phyloP scores from a whole-genome alignment of 495 filamentous ascomycete genomes.

The Penicillium taxi region DNA sequence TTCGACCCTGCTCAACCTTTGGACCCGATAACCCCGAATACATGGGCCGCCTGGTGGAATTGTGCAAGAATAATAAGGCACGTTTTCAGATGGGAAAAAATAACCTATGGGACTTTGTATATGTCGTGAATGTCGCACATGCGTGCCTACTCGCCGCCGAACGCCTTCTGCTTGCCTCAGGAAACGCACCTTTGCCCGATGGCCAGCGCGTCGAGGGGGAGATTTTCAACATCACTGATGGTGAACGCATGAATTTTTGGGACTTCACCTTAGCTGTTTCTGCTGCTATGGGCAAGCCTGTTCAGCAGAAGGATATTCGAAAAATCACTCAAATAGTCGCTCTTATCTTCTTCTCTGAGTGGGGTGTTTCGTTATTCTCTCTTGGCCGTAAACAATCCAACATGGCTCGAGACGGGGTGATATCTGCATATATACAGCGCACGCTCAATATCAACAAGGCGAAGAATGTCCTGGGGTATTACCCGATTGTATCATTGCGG shows the following conservation, averaged over 20 bases:
- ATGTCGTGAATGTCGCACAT: neutral
- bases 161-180: neutral
- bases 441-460: neutral
- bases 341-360: neutral
- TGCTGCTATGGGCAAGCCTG: neutral
- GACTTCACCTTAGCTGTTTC: neutral
- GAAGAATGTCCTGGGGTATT: neutral
- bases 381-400: neutral
- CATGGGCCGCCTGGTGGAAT: neutral
- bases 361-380: neutral
- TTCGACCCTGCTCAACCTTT: neutral
- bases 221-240: neutral
- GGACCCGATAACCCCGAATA: neutral
- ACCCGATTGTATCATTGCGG: neutral
- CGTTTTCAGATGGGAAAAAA: neutral
- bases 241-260: neutral
- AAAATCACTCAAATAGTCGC: neutral
- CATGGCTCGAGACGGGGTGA: neutral
- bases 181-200: neutral
- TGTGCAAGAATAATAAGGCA: neutral
- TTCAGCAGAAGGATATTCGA: neutral
- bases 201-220: neutral
- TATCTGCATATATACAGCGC: neutral
- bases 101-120: neutral
- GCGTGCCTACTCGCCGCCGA: neutral